phyloP scores from a whole-genome alignment of 2,329 filamentous ascomycete genomes.

The Ophiocordyceps camponoti-floridani region DNA sequence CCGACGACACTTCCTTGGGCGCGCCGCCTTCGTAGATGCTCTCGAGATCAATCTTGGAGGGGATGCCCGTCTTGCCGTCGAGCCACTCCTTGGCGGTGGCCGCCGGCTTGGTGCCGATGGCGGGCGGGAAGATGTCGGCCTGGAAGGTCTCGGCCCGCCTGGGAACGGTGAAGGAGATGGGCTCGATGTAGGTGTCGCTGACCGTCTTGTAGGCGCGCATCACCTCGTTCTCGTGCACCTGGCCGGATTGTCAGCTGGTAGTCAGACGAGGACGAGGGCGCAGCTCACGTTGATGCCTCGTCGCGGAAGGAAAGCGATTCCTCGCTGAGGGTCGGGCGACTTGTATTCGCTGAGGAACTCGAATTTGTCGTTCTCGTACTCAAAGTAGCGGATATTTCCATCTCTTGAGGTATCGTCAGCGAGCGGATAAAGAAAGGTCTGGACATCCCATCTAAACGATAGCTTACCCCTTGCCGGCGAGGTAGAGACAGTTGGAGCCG shows the following conservation, averaged over 20 bases:
- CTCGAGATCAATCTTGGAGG: conserved; percentile 85
- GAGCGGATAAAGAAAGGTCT: not conserved
- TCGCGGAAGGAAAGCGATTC: conserved; percentile 85
- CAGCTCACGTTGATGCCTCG: conserved; percentile 67
- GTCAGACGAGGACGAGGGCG: not conserved
- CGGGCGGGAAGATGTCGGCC: conserved; percentile 88
- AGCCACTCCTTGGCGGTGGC: conserved; percentile 74
- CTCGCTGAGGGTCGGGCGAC: conserved; percentile 86
- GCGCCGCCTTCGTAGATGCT: conserved; percentile 75
- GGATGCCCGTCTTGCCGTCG: conserved; percentile 63
- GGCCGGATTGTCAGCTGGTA: conserved; percentile 6
- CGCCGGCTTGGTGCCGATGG: conserved; percentile 61
- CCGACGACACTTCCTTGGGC: conserved; percentile 56
- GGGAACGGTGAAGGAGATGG: conserved; percentile 93
- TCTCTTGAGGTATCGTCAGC: conserved; percentile 40
- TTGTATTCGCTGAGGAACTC: conserved; percentile 96
- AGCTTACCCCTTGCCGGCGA: conserved; percentile 86
- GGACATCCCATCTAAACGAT: not conserved
- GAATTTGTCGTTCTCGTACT: conserved; percentile 97
- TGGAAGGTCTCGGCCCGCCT: conserved; percentile 89
- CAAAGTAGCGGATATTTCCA: conserved; percentile 97
- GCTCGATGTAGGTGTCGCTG: conserved; percentile 86
- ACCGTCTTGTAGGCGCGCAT: conserved; percentile 96
- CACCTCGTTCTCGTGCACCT: conserved; percentile 89
- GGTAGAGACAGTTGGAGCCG: conserved; percentile 82